A percentile compares a stretch with the other conserved stretches of the same genome.
phyloP scores from a whole-genome alignment of 768 basidiomycete genomes.

The Lactifluus hygrophoroides region DNA sequence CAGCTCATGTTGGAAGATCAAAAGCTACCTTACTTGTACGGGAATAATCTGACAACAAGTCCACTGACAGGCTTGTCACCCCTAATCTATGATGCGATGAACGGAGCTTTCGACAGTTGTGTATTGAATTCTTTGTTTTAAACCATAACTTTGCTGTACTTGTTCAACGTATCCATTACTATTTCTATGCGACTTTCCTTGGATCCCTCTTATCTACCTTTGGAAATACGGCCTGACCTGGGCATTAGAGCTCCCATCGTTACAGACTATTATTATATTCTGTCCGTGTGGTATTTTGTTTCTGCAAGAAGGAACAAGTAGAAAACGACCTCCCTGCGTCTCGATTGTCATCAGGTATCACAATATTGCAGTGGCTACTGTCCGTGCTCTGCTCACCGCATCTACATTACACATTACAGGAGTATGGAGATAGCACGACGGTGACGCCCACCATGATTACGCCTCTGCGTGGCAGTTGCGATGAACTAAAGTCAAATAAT shows the following conservation, averaged over 20 bases:
- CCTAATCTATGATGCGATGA: neutral
- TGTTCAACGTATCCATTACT: neutral
- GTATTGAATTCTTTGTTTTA: neutral
- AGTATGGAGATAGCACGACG: too few relatives aligned
- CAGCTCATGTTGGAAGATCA: neutral
- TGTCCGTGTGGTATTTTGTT: too few relatives aligned
- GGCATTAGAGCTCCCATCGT: neutral
- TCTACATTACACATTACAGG: too few relatives aligned
- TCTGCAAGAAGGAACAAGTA: neutral
- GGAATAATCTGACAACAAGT: neutral
- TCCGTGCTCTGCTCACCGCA: too few relatives aligned
- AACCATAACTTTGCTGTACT: neutral
- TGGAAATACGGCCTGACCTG: neutral
- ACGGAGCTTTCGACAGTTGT: neutral
- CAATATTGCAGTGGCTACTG: too few relatives aligned
- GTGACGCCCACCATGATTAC: too few relatives aligned
- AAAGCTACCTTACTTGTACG: conserved; percentile 3
- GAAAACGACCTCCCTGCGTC: too few relatives aligned
- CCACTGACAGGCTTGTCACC: neutral
- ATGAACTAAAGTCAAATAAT: too few relatives aligned
- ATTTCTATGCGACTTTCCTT: neutral
- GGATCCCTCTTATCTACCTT: neutral
- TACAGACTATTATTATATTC: neutral
- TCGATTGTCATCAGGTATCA: too few relatives aligned
- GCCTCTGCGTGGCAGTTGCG: too few relatives aligned